phyloP scores from a whole-genome alignment of 768 basidiomycete species.

The Mycena olivaceomarginata region DNA sequence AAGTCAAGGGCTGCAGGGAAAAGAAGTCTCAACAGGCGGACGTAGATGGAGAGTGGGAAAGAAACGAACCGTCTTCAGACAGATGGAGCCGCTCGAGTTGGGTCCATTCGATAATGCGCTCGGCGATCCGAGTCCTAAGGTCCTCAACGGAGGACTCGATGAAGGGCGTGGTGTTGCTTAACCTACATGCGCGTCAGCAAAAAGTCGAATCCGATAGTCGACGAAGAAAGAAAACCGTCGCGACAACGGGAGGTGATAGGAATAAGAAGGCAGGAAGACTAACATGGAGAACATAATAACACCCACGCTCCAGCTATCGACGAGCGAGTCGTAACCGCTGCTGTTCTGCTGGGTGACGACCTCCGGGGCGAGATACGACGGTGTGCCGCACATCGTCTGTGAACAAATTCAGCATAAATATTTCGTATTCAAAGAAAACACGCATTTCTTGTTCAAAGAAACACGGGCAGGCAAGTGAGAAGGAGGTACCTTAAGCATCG shows the following conservation, averaged over 20 bases:
- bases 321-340: constrained; percentile 89
- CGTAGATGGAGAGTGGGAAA: constrained; percentile 1
- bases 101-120: constrained; percentile 79
- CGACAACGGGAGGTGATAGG: neutral
- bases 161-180: constrained; percentile 88
- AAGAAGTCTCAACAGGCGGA: constrained; percentile 15
- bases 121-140: constrained; percentile 76
- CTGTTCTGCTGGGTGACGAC: constrained; percentile 82
- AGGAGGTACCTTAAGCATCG: constrained; percentile 80
- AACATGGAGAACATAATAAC: constrained; percentile 96
- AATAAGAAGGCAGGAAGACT: constrained; percentile 45
- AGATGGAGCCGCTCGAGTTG: constrained; percentile 58
- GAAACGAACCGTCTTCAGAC: neutral
- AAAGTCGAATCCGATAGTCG: neutral
- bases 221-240: constrained; percentile 10
- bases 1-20: constrained; percentile 76
- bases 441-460: too few species aligned
- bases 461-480: neutral
- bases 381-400: constrained; percentile 97
- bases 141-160: constrained; percentile 77
- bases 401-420: too few species aligned
- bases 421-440: too few species aligned
- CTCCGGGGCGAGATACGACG: constrained; percentile 95
- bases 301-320: constrained; percentile 98
- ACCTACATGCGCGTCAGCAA: constrained; percentile 63